Evolutionary conservation across 441 rosid genomes (phyloP).

Genomic region (Metrosideros polymorpha): DNA sequence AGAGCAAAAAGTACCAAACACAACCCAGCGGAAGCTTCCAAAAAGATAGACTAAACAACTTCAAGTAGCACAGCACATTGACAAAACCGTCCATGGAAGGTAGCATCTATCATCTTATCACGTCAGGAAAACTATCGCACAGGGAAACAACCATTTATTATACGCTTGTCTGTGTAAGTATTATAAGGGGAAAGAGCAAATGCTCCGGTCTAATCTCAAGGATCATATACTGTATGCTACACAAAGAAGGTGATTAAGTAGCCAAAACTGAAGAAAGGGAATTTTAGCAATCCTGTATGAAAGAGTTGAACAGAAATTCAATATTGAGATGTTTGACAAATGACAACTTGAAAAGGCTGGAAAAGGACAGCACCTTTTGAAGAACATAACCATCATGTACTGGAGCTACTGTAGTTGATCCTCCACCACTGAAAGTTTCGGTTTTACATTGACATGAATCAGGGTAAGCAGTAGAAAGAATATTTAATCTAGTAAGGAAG

Average conservation of each 20-base stretch:
- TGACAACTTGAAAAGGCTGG: not conserved
- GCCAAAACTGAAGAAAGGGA: not conserved
- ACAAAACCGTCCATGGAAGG: not conserved
- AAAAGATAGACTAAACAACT: not conserved
- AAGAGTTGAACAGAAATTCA: not conserved
- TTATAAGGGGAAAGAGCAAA: not conserved
- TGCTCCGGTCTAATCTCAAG: not conserved
- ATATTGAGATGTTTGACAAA: not conserved
- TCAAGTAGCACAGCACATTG: not conserved
- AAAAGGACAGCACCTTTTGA: slow-evolving; percentile 62
- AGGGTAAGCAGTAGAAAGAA: not conserved
- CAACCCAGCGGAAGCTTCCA: not conserved
- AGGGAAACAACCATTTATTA: not conserved
- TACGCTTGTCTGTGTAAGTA: not conserved
- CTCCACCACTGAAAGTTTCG: slow-evolving; percentile 73
- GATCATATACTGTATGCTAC: not conserved
- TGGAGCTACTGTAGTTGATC: slow-evolving; percentile 91
- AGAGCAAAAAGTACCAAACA: not conserved
- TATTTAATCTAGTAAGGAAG: not conserved
- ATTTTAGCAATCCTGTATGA: not conserved
- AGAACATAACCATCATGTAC: slow-evolving; percentile 99
- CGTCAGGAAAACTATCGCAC: not conserved
- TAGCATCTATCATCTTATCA: not conserved
- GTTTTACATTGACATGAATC: not conserved
- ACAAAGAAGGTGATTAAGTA: not conserved